phyloP scores from a whole-genome alignment of 164 flowering plant genomes.

The Umbellularia californica region DNA sequence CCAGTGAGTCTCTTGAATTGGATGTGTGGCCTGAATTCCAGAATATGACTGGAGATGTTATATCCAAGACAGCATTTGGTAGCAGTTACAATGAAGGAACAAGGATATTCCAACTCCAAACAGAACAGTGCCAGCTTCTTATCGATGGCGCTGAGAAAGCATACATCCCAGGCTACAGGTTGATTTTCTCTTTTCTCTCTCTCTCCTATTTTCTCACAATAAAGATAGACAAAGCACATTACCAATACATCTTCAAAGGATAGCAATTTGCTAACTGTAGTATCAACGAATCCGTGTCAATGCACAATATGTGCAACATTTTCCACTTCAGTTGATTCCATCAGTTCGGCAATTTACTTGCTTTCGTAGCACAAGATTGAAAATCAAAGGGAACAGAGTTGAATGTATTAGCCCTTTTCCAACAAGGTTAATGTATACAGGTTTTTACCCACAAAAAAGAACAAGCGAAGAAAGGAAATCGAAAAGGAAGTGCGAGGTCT shows the following conservation, averaged over 20 bases:
- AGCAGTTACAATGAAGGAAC: slow-evolving; percentile 18
- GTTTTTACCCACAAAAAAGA: slow-evolving; percentile 41
- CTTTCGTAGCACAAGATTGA: background rate
- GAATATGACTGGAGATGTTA: slow-evolving; percentile 14
- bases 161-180: slow-evolving; percentile 16
- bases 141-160: background rate
- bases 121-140: slow-evolving; percentile 11
- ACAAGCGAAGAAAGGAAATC: slow-evolving; percentile 34
- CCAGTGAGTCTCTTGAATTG: slow-evolving; percentile 12
- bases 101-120: slow-evolving; percentile 12
- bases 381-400: too few species aligned
- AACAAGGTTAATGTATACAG: slow-evolving; percentile 10
- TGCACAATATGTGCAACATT: background rate
- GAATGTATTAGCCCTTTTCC: background rate
- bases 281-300: background rate
- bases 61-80: slow-evolving; percentile 18
- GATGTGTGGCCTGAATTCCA: slow-evolving; percentile 19
- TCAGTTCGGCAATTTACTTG: background rate
- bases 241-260: background rate
- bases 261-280: background rate
- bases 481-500: slow-evolving; percentile 18
- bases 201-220: background rate
- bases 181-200: background rate
- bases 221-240: background rate
- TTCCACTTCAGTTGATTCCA: background rate